Conservation (phyloP, 2,329 filamentous ascomycete species). For the Fusarium irregulare region DNA sequence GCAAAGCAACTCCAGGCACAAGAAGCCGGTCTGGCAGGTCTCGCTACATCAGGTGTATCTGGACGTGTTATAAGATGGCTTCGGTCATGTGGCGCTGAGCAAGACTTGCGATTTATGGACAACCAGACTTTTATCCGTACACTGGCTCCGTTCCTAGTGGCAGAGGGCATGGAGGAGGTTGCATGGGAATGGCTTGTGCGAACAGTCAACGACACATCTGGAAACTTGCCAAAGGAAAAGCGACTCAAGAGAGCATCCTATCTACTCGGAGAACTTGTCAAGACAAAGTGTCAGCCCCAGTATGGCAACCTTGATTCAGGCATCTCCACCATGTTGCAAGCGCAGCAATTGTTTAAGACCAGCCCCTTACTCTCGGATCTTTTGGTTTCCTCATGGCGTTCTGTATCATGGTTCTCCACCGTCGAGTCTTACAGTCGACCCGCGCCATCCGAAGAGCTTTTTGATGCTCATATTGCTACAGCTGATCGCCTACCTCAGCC, state of each 20-base stretch:
- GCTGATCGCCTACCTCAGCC: slow-evolving; percentile 54
- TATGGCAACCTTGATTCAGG: slow-evolving; percentile 61
- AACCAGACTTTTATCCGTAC: slow-evolving; percentile 53
- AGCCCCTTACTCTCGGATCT: slow-evolving; percentile 52
- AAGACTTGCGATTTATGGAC: slow-evolving; percentile 58
- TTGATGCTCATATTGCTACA: slow-evolving; percentile 64
- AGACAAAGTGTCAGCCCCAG: slow-evolving; percentile 54
- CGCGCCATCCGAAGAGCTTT: slow-evolving; percentile 60
- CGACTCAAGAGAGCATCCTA: slow-evolving; percentile 47
- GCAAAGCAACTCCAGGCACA: slow-evolving; percentile 55
- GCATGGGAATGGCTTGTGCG: slow-evolving; percentile 65
- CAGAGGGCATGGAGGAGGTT: slow-evolving; percentile 63
- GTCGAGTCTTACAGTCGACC: slow-evolving; percentile 60
- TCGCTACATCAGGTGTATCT: slow-evolving; percentile 59
- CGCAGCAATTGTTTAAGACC: slow-evolving; percentile 55
- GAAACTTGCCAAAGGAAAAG: slow-evolving; percentile 34
- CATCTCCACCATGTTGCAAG: slow-evolving; percentile 61
- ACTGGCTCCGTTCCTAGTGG: slow-evolving; percentile 63
- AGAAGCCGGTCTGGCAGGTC: slow-evolving; percentile 40
- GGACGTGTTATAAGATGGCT: slow-evolving; percentile 66
- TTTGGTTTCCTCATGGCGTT: slow-evolving; percentile 58
- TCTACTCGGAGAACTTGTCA: slow-evolving; percentile 56
- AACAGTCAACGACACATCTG: slow-evolving; percentile 49
- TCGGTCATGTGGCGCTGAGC: slow-evolving; percentile 61
- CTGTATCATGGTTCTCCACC: slow-evolving; percentile 64